Conservation (phyloP, 176 grass and related monocot genomes). For the Paspalum notatum region DNA sequence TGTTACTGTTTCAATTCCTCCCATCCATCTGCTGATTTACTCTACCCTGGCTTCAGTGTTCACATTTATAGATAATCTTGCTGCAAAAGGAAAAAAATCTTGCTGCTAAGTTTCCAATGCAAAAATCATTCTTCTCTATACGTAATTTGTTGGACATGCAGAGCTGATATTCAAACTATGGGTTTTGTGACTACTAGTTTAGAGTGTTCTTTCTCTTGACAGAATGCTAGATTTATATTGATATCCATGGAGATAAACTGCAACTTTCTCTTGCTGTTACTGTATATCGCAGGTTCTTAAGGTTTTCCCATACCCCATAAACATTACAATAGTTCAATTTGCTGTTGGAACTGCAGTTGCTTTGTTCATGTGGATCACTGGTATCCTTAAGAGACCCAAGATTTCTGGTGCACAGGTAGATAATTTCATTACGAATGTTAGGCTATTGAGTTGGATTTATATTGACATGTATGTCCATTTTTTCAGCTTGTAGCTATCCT, state of each 20-base stretch:
- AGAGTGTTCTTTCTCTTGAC: not conserved
- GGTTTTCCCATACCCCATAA: slow-evolving; percentile 69
- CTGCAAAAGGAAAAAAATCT: not conserved
- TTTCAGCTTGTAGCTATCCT: slow-evolving; percentile 63
- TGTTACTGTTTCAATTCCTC: no score
- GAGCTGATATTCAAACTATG: not conserved
- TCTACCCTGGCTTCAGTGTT: not conserved
- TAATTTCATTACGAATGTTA: slow-evolving; percentile 24
- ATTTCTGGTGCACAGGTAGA: slow-evolving; percentile 75
- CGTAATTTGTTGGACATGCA: not conserved
- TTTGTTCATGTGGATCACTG: slow-evolving; percentile 55
- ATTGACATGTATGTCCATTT: not conserved
- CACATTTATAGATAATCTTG: slow-evolving; percentile 2
- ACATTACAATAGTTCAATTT: slow-evolving; percentile 71
- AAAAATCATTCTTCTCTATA: not conserved
- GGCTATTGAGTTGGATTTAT: slow-evolving; percentile 15
- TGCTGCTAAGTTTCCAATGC: not conserved
- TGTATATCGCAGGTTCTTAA: slow-evolving; percentile 63
- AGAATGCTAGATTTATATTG: not conserved
- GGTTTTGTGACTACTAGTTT: not conserved
- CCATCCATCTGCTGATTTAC: not conserved
- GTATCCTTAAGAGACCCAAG: slow-evolving; percentile 63
- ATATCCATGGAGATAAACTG: not conserved
- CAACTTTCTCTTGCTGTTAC: not conserved
- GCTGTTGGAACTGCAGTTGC: slow-evolving; percentile 47